A percentile compares a stretch with the other conserved stretches of the same genome.
Conservation (phyloP, 2,329 filamentous ascomycete species). For the Cercospora zeina region DNA sequence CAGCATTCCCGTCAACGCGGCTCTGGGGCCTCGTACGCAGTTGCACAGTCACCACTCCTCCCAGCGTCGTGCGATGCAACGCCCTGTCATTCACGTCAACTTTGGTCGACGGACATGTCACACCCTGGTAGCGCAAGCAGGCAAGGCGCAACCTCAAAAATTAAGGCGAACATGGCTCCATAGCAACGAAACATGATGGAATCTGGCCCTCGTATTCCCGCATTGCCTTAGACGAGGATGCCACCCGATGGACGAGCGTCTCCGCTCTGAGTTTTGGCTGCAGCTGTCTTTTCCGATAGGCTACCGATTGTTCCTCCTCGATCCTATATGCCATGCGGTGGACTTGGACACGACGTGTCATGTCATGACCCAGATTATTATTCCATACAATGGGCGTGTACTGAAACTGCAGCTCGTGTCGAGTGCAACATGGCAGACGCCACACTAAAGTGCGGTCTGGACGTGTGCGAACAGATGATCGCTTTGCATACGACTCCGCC, state of each 20-base stretch:
- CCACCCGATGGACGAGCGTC: not conserved
- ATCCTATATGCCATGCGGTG: slow-evolving; percentile 6
- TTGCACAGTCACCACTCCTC: slow-evolving; percentile 20
- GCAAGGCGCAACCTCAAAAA: slow-evolving; percentile 16
- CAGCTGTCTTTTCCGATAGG: not conserved
- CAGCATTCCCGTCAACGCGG: slow-evolving; percentile 27
- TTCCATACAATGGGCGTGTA: not conserved
- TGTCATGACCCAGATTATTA: not conserved
- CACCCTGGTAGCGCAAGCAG: slow-evolving; percentile 26
- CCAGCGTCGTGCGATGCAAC: slow-evolving; percentile 25
- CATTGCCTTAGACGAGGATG: not conserved
- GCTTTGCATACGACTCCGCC: not conserved
- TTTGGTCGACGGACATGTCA: slow-evolving; percentile 27
- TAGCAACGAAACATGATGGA: not conserved
- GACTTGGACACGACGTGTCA: slow-evolving; percentile 2
- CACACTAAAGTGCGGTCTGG: slow-evolving; percentile 10
- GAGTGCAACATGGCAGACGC: slow-evolving; percentile 13
- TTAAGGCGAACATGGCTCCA: not conserved
- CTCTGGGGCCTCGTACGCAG: slow-evolving; percentile 17
- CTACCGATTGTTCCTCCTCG: not conserved
- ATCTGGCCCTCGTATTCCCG: not conserved
- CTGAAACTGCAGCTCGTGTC: slow-evolving; percentile 13
- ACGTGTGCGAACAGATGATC: not conserved
- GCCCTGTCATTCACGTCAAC: slow-evolving; percentile 27
- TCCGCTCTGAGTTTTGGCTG: not conserved